Base-by-base conservation (phyloP, 2,329 filamentous ascomycete genomes). In the Drechmeria coniospora region DNA sequence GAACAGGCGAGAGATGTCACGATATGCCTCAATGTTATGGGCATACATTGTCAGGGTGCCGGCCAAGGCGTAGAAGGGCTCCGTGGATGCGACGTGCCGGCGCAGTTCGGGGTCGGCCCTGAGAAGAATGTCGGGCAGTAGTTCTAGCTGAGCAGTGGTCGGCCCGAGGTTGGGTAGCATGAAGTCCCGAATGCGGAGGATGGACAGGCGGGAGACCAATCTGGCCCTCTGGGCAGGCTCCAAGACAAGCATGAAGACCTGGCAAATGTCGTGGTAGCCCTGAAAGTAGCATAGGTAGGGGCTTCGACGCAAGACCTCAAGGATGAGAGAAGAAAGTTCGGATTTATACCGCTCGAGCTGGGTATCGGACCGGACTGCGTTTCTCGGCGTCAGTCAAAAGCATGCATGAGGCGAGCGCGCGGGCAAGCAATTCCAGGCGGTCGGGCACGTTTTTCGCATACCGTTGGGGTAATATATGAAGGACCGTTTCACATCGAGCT, bases 231-330 rank as follows among this genome's bases (percentile, higher is more conserved):
- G 49, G 14, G 62, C 45, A 8, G 70, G 57, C 1, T 77, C 76
- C 4, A 98, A 64, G 8, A 94, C 86, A 10, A 98, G 68, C 22
- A 95, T 68, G 33, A 98, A 67, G 15, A 98, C 90, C 56, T 98
- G 92, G 42, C 82, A 90, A 45, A 98, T 95, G 57, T 98, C 90
- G 54, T 98, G 90, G 51, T 92, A 98, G 49, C 90, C 90, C 58
- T 98, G 90, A 53, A 98, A 98, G 57, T 98, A 98, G 59, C 75
- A 83, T 20, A 98, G 70, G 49, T 77, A 75, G 11, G 86, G 83
- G 43, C 92, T 68, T 19, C 69, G 69, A 29, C 92, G 77, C 25
- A 98, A 68, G 10, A 92, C 73, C 37, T 79, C 68, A 28, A 71
- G 70, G 43, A 98, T 95, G 27, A 98, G 64, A 36, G 72, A 59